These are phyloP conservation scores for Pyricularia grisea DNA, from an alignment of 2,329 filamentous ascomycete species.

Conservation along the genomic window DNA sequence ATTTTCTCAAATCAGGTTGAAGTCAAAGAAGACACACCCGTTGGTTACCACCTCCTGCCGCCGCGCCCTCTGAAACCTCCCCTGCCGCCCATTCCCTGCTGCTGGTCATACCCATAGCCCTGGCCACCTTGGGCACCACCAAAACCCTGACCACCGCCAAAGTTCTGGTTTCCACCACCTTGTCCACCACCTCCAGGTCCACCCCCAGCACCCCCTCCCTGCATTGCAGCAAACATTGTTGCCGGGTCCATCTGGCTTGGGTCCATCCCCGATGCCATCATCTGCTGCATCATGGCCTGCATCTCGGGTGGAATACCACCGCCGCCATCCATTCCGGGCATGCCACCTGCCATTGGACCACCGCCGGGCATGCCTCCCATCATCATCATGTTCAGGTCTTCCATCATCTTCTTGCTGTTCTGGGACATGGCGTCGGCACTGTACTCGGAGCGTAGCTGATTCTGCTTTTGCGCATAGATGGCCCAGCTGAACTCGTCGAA, in stretches of 20 bases:
- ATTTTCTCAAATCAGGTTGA: background rate
- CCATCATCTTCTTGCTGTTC: slow-evolving; percentile 71
- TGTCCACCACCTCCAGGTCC: slow-evolving; percentile 30
- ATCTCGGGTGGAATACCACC: slow-evolving; percentile 58
- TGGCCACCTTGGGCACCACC: slow-evolving; percentile 39
- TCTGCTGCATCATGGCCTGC: slow-evolving; percentile 62
- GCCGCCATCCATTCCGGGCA: slow-evolving; percentile 29
- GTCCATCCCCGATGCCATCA: slow-evolving; percentile 58
- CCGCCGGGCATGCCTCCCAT: slow-evolving; percentile 36
- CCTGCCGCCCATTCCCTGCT: slow-evolving; percentile 28
- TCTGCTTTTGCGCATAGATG: slow-evolving; percentile 83
- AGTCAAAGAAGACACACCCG: background rate
- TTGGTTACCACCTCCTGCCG: slow-evolving; percentile 5
- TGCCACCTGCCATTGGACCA: slow-evolving; percentile 20
- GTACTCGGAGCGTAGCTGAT: slow-evolving; percentile 67
- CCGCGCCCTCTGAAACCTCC: slow-evolving; percentile 13
- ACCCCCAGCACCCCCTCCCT: slow-evolving; percentile 27
- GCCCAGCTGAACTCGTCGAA: slow-evolving; percentile 99
- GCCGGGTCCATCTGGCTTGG: slow-evolving; percentile 56
- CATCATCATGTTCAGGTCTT: slow-evolving; percentile 60
- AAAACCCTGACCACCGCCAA: slow-evolving; percentile 29
- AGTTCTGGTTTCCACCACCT: slow-evolving; percentile 41
- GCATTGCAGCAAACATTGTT: slow-evolving; percentile 50
- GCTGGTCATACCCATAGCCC: slow-evolving; percentile 27
- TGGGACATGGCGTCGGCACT: slow-evolving; percentile 53